Evolutionary conservation across 352 stramenopile species (phyloP), one percentile per base, ranked within the genome.

Genomic region (Pythium rishiriense): DNA sequence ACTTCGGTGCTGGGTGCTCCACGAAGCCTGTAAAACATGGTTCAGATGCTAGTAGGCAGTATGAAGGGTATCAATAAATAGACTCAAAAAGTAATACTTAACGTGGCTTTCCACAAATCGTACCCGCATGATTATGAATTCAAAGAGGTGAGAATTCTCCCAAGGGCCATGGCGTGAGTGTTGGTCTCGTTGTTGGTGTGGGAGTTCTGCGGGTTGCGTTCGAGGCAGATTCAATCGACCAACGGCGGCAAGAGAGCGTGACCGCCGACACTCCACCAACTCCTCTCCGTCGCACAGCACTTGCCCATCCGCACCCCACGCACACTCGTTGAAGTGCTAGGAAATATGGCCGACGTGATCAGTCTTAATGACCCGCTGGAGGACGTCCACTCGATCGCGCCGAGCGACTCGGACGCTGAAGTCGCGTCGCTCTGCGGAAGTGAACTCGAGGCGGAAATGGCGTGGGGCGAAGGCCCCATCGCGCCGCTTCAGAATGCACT

Each of bases 371-470:
- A 66, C 35, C 45, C 42, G 3, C 53, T 51, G 15, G 58, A 67
- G 39, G 64, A 72, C 33, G 45, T 64, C 3, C 58, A 72, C 33
- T 66, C 58, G 21, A 66, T 72, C 41, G 66, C 60, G 0, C 66
- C 59, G 1, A 72, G 81, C 67, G 81, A 92, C 61, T 92, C 83
- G 35, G 83, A 92, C 58, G 68, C 69, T 9, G 75, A 84, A 37
- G 75, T 81, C 26, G 82, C 66, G 47, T 93, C 83, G 35, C 77
- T 91, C 15, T 91, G 81, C 64, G 82, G 79, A 45, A 91, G 81
- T 42, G 83, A 93, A 33, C 60, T 91, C 51, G 83, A 93, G 72
- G 58, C 82, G 7, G 83, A 93, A 57, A 91, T 91, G 81, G 73
- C 81, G 2, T 93, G 81, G 81, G 81, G 81, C 7, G 81, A 93